Evolutionary conservation across 2,329 filamentous ascomycete species (phyloP).

Genomic region (Elsinoe batatas): DNA sequence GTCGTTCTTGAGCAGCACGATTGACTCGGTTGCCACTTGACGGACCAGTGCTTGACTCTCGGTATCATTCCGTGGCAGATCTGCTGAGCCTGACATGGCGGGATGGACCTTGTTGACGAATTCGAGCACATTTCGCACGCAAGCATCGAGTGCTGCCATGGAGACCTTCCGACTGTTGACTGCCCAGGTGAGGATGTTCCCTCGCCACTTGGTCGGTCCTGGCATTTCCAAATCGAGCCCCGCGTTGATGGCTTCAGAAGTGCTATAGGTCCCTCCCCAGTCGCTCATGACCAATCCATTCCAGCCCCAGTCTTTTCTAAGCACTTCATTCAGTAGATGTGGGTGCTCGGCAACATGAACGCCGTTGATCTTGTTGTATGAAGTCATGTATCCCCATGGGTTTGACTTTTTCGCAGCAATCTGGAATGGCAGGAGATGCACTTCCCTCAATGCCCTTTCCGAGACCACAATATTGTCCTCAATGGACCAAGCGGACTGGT

Average conservation of each 20-base stretch:
- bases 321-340: slow-evolving; percentile 56
- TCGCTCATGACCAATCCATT: slow-evolving; percentile 53
- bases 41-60: slow-evolving; percentile 25
- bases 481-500: slow-evolving; percentile 50
- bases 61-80: slow-evolving; percentile 22
- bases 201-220: slow-evolving; percentile 31
- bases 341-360: slow-evolving; percentile 57
- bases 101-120: slow-evolving; percentile 38
- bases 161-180: slow-evolving; percentile 41
- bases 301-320: slow-evolving; percentile 63
- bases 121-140: slow-evolving; percentile 51
- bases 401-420: slow-evolving; percentile 62
- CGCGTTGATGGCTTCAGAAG: slow-evolving; percentile 56
- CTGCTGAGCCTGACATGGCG: slow-evolving; percentile 15
- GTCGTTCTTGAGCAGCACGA: slow-evolving; percentile 54
- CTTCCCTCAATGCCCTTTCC: slow-evolving; percentile 56
- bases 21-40: slow-evolving; percentile 21
- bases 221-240: slow-evolving; percentile 33
- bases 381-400: slow-evolving; percentile 61
- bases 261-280: slow-evolving; percentile 66
- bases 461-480: slow-evolving; percentile 56
- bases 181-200: slow-evolving; percentile 29
- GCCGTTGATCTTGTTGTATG: slow-evolving; percentile 67
- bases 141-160: slow-evolving; percentile 46
- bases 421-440: slow-evolving; percentile 67